Percentiles rank a stretch among this genome's conserved stretches.
These are phyloP conservation scores for Podaxis sp. DNA, from an alignment of 768 basidiomycete species.

Conservation along the genomic window DNA sequence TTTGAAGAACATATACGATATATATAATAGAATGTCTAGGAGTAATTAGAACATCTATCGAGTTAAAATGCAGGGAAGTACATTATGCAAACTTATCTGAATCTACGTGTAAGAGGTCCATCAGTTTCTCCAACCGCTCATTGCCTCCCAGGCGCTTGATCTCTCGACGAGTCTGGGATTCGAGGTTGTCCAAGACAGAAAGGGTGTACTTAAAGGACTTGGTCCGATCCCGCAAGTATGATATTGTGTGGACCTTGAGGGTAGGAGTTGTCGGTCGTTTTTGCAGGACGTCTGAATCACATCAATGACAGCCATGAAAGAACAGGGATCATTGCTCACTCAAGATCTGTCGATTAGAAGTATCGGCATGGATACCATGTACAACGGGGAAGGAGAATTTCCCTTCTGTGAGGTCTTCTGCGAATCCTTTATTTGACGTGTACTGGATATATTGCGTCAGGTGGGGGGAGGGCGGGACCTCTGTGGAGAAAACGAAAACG, in stretches of 20 bases:
- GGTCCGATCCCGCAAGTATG: slow-evolving; percentile 74
- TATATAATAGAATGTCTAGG: background rate
- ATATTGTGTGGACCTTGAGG: slow-evolving; percentile 77
- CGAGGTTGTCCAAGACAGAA: slow-evolving; percentile 63
- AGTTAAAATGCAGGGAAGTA: background rate
- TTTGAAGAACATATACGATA: no score
- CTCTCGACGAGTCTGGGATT: slow-evolving; percentile 66
- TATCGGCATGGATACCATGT: slow-evolving; percentile 81
- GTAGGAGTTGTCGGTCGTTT: slow-evolving; percentile 82
- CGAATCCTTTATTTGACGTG: slow-evolving; percentile 80
- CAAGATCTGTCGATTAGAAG: slow-evolving; percentile 75
- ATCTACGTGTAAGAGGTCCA: slow-evolving; percentile 52
- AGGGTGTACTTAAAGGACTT: slow-evolving; percentile 88
- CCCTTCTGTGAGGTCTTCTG: slow-evolving; percentile 93
- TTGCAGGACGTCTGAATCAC: slow-evolving; percentile 74
- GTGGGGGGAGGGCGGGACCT: no score
- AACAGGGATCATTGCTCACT: slow-evolving; percentile 51
- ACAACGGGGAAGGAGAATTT: slow-evolving; percentile 98
- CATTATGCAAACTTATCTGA: slow-evolving; percentile 9
- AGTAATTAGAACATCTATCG: background rate
- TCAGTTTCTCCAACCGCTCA: slow-evolving; percentile 50
- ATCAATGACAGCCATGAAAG: background rate
- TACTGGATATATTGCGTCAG: slow-evolving; percentile 52
- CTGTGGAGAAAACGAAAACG: slow-evolving; percentile 14
- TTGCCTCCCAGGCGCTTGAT: slow-evolving; percentile 81